These are phyloP conservation scores for Cyclotella atomus DNA, from an alignment of 108 stramenopile genomes.

Conservation along the genomic window DNA sequence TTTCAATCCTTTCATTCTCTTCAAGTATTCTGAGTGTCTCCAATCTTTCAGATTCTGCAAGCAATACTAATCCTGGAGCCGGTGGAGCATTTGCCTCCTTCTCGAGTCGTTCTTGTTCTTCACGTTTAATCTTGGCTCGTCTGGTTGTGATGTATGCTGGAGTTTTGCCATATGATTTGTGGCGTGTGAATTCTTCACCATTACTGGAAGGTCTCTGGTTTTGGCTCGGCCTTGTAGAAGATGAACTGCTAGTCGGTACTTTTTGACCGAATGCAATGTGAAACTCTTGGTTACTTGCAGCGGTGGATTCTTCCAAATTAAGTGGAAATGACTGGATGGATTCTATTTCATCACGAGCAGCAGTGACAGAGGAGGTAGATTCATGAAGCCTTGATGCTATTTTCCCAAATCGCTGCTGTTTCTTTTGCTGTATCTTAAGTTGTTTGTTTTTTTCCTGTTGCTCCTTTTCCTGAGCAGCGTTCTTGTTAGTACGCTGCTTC, in stretches of 20 bases:
- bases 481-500: background rate
- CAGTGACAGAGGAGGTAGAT: conserved; percentile 5
- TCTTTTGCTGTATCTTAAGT: conserved; percentile 44
- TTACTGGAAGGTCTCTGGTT: conserved; percentile 7
- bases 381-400: conserved; percentile 28
- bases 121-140: conserved; percentile 37
- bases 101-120: conserved; percentile 27
- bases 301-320: background rate
- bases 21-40: conserved; percentile 44
- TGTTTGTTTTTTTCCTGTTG: conserved; percentile 21
- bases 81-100: conserved; percentile 34
- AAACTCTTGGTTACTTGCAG: conserved; percentile 4
- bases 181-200: background rate
- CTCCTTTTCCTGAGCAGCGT: background rate
- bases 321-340: background rate
- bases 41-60: conserved; percentile 44
- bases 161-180: conserved; percentile 52
- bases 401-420: conserved; percentile 42
- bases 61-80: conserved; percentile 43
- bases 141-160: conserved; percentile 41
- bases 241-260: background rate
- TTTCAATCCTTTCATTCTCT: conserved; percentile 41
- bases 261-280: conserved; percentile 37
- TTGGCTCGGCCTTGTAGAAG: background rate
- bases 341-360: background rate